phyloP scores from a whole-genome alignment of 2,329 filamentous ascomycete species.

The Pleurostoma richardsiae region DNA sequence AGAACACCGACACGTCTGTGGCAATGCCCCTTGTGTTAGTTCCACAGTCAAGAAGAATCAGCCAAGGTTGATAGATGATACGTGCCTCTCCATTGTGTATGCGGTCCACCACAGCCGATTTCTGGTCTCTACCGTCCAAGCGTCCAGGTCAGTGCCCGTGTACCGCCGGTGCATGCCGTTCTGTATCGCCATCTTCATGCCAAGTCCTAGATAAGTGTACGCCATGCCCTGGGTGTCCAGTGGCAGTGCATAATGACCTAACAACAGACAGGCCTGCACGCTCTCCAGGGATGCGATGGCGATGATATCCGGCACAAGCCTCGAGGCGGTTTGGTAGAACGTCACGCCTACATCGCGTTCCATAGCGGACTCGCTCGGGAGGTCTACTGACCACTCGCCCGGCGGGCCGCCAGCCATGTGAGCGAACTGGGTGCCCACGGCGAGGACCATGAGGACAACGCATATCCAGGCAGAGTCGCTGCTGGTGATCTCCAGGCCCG shows the following conservation, averaged over 20 bases:
- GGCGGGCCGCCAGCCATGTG: constrained; percentile 31
- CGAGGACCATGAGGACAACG: constrained; percentile 40
- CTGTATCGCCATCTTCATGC: constrained; percentile 52
- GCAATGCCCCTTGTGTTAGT: constrained; percentile 5
- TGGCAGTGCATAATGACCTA: constrained; percentile 50
- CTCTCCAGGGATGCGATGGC: constrained; percentile 50
- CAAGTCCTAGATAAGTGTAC: constrained; percentile 52
- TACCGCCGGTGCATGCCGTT: constrained; percentile 55
- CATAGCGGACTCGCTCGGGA: constrained; percentile 16
- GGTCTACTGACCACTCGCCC: neutral
- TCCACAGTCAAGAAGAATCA: too few species aligned
- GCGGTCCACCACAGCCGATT: constrained; percentile 54
- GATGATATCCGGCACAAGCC: constrained; percentile 51
- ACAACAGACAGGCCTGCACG: constrained; percentile 51
- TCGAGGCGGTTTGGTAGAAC: constrained; percentile 51
- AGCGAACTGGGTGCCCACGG: constrained; percentile 46
- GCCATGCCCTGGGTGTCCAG: constrained; percentile 51
- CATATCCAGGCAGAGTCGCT: constrained; percentile 36
- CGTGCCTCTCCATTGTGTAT: constrained; percentile 50
- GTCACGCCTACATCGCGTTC: constrained; percentile 50
- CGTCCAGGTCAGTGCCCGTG: constrained; percentile 38
- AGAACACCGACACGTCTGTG: constrained; percentile 48
- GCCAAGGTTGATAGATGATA: neutral
- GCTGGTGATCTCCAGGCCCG: constrained; percentile 27
- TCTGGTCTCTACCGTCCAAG: constrained; percentile 43